Percentiles rank a stretch among this genome's conserved stretches.
Evolutionary conservation across 2,329 filamentous ascomycete species (phyloP).

Genomic region (Arthroderma sp.): DNA sequence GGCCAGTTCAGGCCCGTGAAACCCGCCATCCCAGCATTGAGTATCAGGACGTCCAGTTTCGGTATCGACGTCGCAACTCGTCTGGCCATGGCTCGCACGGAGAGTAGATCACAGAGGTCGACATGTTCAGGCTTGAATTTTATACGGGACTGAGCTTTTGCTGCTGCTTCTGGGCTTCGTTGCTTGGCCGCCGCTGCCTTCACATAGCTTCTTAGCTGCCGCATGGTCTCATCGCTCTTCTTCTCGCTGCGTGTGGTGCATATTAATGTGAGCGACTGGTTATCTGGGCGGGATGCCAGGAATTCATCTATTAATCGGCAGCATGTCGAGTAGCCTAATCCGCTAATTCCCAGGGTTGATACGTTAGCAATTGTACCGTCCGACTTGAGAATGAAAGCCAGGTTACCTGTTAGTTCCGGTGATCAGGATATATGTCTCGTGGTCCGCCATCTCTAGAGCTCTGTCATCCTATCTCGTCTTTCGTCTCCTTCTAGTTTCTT

Average conservation of each 20-base stretch:
- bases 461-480: neutral
- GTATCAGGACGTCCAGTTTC: conserved; percentile 64
- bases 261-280: conserved; percentile 63
- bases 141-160: conserved; percentile 26
- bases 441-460: neutral
- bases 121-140: conserved; percentile 45
- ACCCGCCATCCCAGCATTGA: conserved; percentile 81
- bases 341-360: conserved; percentile 44
- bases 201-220: conserved; percentile 52
- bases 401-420: conserved; percentile 63
- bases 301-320: conserved; percentile 85
- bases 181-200: conserved; percentile 21
- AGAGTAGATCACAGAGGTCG: conserved; percentile 46
- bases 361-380: neutral
- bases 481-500: neutral
- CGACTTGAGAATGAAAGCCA: neutral
- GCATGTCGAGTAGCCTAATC: conserved; percentile 73
- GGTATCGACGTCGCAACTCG: conserved; percentile 44
- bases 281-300: conserved; percentile 53
- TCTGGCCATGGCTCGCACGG: conserved; percentile 43
- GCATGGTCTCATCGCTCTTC: conserved; percentile 64
- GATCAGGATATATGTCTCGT: conserved; percentile 48
- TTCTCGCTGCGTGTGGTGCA: conserved; percentile 65
- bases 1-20: conserved; percentile 70
- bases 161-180: neutral